A percentile compares a stretch with the other conserved stretches of the same genome.
Conservation (phyloP, 208 protist genomes). For the Acanthamoeba polyphaga region DNA sequence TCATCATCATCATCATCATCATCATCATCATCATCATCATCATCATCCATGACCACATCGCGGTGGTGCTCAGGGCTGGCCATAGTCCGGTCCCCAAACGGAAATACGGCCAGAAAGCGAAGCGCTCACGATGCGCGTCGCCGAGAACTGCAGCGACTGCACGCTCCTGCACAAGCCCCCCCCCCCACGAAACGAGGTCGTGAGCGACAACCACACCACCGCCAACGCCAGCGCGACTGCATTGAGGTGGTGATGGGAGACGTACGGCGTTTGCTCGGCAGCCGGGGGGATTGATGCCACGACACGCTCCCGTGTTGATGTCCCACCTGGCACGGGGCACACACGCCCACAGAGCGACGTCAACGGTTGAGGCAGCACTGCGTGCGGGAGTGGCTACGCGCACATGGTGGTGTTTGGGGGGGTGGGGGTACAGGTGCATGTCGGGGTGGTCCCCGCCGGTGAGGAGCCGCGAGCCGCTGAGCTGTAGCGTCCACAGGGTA, state of each 20-base stretch:
- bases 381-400: too few species aligned
- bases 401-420: not conserved
- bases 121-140: not conserved
- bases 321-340: too few species aligned
- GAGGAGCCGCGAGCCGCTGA: not conserved
- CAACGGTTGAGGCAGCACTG: too few species aligned
- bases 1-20: too few species aligned
- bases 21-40: not conserved
- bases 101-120: not conserved
- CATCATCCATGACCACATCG: too few species aligned
- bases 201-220: too few species aligned
- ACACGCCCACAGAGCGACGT: too few species aligned
- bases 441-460: not conserved
- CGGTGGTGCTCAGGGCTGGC: not conserved
- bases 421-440: not conserved
- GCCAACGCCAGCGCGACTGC: too few species aligned
- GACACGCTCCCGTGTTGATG: too few species aligned
- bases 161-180: not conserved
- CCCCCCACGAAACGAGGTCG: not conserved
- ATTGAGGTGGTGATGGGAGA: too few species aligned
- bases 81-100: not conserved
- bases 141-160: not conserved
- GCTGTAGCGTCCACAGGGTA: not conserved
- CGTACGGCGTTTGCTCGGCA: too few species aligned
- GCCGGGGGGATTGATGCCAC: too few species aligned